phyloP scores from a whole-genome alignment of 164 flowering plant species.

The Macadamia integrifolia region DNA sequence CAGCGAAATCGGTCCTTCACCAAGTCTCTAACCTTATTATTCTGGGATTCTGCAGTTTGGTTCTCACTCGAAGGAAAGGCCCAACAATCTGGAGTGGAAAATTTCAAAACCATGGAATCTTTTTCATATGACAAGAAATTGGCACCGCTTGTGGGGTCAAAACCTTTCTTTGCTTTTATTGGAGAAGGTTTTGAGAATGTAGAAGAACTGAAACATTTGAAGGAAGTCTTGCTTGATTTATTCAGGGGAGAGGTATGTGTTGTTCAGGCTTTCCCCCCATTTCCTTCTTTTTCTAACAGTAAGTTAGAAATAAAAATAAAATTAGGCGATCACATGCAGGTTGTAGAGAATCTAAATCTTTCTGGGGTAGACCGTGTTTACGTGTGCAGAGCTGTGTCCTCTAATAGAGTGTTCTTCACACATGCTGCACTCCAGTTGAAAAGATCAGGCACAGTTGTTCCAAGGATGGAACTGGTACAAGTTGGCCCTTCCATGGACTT shows the following conservation, averaged over 20 bases:
- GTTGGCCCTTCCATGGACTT: constrained; percentile 97
- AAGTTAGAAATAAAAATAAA: neutral
- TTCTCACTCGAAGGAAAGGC: constrained; percentile 87
- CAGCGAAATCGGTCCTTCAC: no score
- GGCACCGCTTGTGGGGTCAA: constrained; percentile 67
- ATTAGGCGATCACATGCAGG: constrained; percentile 39
- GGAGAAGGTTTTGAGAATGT: constrained; percentile 90
- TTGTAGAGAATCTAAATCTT: constrained; percentile 73
- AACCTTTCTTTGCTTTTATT: constrained; percentile 76
- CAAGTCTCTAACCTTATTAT: no score
- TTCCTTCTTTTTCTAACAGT: neutral
- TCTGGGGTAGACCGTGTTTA: constrained; percentile 77
- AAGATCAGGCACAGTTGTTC: constrained; percentile 79
- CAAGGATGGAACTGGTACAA: constrained; percentile 83
- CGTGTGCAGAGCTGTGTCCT: constrained; percentile 73
- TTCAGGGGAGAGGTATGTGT: constrained; percentile 74
- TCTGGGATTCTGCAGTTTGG: constrained; percentile 49
- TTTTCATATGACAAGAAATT: constrained; percentile 70
- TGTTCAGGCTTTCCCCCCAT: neutral
- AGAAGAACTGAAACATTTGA: constrained; percentile 82
- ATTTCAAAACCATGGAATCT: constrained; percentile 57
- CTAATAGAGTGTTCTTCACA: constrained; percentile 59
- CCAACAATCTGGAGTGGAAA: constrained; percentile 89
- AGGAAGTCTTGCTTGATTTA: constrained; percentile 83
- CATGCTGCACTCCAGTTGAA: constrained; percentile 85